A percentile compares a stretch with the other conserved stretches of the same genome.
These are phyloP conservation scores for Saccharata proteae DNA, from an alignment of 2,329 filamentous ascomycete genomes.

Conservation along the genomic window DNA sequence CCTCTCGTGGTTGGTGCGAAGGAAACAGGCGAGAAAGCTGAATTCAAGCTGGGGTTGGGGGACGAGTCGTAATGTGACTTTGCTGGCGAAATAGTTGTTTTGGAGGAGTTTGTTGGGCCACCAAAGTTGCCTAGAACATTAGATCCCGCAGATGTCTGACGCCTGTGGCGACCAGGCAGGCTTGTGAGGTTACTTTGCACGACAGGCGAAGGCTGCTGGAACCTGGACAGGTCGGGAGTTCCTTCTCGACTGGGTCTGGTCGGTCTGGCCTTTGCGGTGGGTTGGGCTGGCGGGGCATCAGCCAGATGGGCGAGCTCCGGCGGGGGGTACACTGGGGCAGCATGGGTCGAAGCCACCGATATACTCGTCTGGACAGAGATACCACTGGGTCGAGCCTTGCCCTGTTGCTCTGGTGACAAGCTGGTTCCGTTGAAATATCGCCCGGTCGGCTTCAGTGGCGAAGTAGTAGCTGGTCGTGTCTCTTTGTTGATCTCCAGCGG, in stretches of 20 bases:
- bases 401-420: conserved; percentile 15
- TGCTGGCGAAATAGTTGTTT: conserved; percentile 6
- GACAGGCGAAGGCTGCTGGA: conserved; percentile 38
- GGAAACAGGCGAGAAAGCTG: conserved; percentile 15
- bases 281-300: conserved; percentile 42
- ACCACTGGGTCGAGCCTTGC: conserved; percentile 18
- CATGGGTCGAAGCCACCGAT: conserved; percentile 3
- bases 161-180: conserved; percentile 35
- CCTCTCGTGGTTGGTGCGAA: conserved; percentile 16
- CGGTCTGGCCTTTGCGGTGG: conserved; percentile 34
- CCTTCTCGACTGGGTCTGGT: conserved; percentile 34
- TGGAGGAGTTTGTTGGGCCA: neutral
- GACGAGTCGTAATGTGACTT: conserved; percentile 26
- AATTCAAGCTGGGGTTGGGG: conserved; percentile 21
- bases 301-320: conserved; percentile 43
- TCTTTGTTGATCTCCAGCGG: conserved; percentile 5
- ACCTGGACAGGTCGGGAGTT: conserved; percentile 29
- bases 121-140: conserved; percentile 11
- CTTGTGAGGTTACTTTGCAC: conserved; percentile 44
- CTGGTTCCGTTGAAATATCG: conserved; percentile 17
- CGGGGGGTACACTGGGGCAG: conserved; percentile 17
- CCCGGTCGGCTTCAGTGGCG: conserved; percentile 19
- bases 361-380: conserved; percentile 6
- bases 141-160: conserved; percentile 37
- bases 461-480: conserved; percentile 41